phyloP scores from a whole-genome alignment of 1,284 basidiomycete genomes.

The Irpex sp. region DNA sequence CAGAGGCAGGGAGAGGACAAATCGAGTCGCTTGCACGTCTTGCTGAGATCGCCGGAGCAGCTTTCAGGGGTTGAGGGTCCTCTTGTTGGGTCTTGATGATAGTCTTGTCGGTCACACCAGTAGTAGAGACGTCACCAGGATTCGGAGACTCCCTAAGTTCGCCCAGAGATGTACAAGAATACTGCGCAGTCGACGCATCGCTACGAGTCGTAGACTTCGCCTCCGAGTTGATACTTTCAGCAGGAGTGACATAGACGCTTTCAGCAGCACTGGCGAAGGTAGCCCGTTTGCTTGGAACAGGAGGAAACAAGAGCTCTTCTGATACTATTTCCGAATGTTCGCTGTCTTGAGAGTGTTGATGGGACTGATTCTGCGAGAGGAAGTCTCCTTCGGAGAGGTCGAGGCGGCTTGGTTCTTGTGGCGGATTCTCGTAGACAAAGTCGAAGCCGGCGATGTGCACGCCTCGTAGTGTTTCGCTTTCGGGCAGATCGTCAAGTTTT shows the following conservation, averaged over 20 bases:
- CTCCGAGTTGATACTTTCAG: background rate
- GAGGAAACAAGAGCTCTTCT: background rate
- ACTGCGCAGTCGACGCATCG: slow-evolving; percentile 12
- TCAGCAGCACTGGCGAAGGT: background rate
- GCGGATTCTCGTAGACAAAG: background rate
- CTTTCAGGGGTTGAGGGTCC: slow-evolving; percentile 1
- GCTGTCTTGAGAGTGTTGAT: background rate
- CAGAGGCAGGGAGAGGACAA: background rate
- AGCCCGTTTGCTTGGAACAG: background rate
- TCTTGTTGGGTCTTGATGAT: background rate
- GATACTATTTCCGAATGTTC: background rate
- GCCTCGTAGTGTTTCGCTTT: slow-evolving; percentile 10
- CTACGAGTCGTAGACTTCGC: background rate
- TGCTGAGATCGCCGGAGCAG: background rate
- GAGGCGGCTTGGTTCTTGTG: background rate
- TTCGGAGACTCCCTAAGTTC: slow-evolving; percentile 13
- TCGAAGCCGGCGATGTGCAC: slow-evolving; percentile 16
- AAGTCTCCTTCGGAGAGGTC: background rate
- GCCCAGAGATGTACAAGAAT: slow-evolving; percentile 17
- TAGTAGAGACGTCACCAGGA: background rate
- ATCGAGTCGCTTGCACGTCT: background rate
- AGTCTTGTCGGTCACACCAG: background rate
- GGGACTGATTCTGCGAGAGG: background rate
- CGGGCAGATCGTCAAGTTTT: background rate
- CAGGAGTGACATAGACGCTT: slow-evolving; percentile 8